Evolutionary conservation across 78 protist species (phyloP), one percentile per base, ranked within the genome.

Genomic region (Guillardia theta): DNA sequence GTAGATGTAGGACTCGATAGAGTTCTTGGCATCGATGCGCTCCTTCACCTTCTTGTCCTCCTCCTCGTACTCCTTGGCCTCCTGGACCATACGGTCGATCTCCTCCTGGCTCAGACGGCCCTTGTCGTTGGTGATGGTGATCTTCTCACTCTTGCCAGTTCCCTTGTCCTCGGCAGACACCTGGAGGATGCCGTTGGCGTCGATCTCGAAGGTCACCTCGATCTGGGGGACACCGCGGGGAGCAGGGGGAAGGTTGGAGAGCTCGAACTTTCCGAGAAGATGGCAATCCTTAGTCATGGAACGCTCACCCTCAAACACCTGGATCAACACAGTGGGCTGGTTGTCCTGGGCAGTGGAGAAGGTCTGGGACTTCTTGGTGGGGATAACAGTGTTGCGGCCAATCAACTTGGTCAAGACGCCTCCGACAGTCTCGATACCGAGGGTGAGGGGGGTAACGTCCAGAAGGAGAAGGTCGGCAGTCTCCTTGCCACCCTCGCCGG

Each of bases 391-490:
- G 94, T 96, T 95, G n/a, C 98, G 96, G 33, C 95, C 95, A 44
- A 98, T 97, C 88, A 98, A 95, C 93, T 97, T 97, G 87, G 99
- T 97, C 99, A 99, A 97, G 50, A 98, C 98, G 2, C 99, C 99
- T 27, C 98, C 99, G 2, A 95, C 98, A n/a, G 99, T 99, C 95
- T 98, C 99, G 88, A 99, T 98, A 46, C 99, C 99, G 88, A 99
- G 96, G 19, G 99, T 95, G 22, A 97, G 96, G 22, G 99, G 99
- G 58, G 97, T 97, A 45, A 98, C 98, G 88, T 99, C 99, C 78
- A 98, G 95, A 33, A 98, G 96, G 22, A 98, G 93, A 21, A 96
- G 21, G 77, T 96, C 97, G 1, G 94, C 94, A 0, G 95, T 96
- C 90, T 94, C 92, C 83, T 87, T 93, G 50, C 95, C 98, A 22